A percentile compares a stretch with the other conserved stretches of the same genome.
Evolutionary conservation across 768 basidiomycete genomes (phyloP).

Genomic region (Boletus rex-veris): DNA sequence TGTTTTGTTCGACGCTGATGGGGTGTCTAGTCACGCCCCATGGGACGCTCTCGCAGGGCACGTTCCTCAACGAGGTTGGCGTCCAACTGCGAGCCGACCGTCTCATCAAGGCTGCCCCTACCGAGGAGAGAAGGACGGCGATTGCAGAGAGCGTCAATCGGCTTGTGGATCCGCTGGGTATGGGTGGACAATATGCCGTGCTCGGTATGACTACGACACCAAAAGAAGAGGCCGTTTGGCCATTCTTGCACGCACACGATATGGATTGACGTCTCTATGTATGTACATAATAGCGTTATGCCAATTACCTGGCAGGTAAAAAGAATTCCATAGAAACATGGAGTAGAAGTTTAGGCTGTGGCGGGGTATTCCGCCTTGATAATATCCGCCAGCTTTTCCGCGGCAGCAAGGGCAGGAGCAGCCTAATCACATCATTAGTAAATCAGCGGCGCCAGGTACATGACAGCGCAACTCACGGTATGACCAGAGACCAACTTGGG

Average conservation of each 20-base stretch:
- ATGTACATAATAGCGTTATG: neutral
- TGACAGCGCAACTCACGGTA: slow-evolving; percentile 33
- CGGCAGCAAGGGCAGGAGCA: slow-evolving; percentile 30
- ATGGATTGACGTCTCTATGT: no score
- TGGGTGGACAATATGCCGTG: slow-evolving; percentile 87
- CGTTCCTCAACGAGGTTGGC: slow-evolving; percentile 80
- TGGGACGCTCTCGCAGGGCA: slow-evolving; percentile 71
- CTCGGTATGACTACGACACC: slow-evolving; percentile 48
- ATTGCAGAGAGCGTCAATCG: slow-evolving; percentile 62
- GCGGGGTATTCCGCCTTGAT: slow-evolving; percentile 26
- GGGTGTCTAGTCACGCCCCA: slow-evolving; percentile 39
- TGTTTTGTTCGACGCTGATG: slow-evolving; percentile 3
- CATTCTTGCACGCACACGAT: slow-evolving; percentile 21
- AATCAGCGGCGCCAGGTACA: neutral
- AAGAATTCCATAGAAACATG: neutral
- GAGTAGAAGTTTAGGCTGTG: neutral
- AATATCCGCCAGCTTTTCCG: slow-evolving; percentile 35
- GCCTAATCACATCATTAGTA: slow-evolving; percentile 14
- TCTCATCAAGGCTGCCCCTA: slow-evolving; percentile 50
- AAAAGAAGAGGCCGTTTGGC: slow-evolving; percentile 26
- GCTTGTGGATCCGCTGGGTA: slow-evolving; percentile 74
- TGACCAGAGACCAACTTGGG: slow-evolving; percentile 44
- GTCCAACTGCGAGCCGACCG: slow-evolving; percentile 60
- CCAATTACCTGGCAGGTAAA: no score
- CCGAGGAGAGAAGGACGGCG: slow-evolving; percentile 46